Conservation (phyloP, 371 early-diverging fungal species). For the Rozella allomycis region DNA sequence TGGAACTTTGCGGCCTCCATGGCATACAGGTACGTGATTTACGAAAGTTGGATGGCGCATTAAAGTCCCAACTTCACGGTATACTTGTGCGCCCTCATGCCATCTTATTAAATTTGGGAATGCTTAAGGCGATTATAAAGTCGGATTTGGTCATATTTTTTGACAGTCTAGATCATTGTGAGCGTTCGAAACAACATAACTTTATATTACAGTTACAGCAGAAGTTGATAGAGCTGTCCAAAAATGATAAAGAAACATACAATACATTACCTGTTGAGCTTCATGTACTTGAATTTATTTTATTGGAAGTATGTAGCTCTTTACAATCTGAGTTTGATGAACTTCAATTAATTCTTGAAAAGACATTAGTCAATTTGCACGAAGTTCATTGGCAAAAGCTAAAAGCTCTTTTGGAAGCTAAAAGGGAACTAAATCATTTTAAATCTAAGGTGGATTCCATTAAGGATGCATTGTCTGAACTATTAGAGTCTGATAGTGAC, state of each 20-base stretch:
- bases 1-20: conserved; percentile 40
- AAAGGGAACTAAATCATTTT: conserved; percentile 49
- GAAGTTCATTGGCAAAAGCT: conserved; percentile 53
- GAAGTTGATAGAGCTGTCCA: conserved; percentile 20
- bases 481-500: conserved; percentile 68
- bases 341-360: conserved; percentile 31
- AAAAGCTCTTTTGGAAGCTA: conserved; percentile 45
- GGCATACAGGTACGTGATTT: conserved; percentile 11
- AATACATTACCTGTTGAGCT: conserved; percentile 4
- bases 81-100: conserved; percentile 65
- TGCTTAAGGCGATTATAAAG: conserved; percentile 54
- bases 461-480: conserved; percentile 48
- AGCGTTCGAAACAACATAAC: conserved; percentile 19
- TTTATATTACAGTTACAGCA: conserved; percentile 63
- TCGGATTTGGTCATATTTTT: conserved; percentile 56
- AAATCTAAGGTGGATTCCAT: conserved; percentile 46
- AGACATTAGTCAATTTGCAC: conserved; percentile 37
- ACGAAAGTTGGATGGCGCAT: conserved; percentile 28
- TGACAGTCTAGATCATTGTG: conserved; percentile 30
- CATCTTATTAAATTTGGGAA: conserved; percentile 53
- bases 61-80: conserved; percentile 52
- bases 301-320: conserved; percentile 41
- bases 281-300: conserved; percentile 52
- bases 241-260: conserved; percentile 1
- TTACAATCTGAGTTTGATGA: conserved; percentile 51